Evolutionary conservation across 768 basidiomycete species (phyloP).

Genomic region (Tylopilus cervinicoccineus): DNA sequence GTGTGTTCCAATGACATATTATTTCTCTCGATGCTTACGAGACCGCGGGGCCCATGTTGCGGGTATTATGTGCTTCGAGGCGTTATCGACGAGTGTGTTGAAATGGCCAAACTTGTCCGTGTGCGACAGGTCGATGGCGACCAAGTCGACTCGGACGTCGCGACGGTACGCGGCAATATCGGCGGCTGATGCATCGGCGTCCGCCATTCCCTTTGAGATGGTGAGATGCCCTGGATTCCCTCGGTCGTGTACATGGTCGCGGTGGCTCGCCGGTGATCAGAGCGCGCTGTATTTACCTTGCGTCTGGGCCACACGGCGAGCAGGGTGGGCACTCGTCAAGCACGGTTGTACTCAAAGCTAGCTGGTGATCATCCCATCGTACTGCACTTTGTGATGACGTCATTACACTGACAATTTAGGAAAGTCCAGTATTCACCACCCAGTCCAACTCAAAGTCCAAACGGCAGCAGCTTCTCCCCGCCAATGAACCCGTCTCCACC

Average conservation of each 20-base stretch:
- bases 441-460: conserved; percentile 18
- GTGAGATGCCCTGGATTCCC: conserved; percentile 50
- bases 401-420: neutral
- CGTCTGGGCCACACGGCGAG: no score
- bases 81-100: conserved; percentile 58
- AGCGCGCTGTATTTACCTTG: conserved; percentile 5
- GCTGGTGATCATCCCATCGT: no score
- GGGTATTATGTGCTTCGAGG: conserved; percentile 24
- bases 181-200: conserved; percentile 47
- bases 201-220: conserved; percentile 50
- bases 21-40: conserved; percentile 39
- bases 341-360: no score
- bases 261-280: conserved; percentile 36
- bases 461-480: conserved; percentile 27
- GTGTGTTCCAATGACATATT: conserved; percentile 42
- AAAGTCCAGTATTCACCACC: neutral
- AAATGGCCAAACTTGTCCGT: conserved; percentile 41
- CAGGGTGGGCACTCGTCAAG: no score
- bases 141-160: conserved; percentile 33
- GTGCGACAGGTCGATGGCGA: conserved; percentile 45
- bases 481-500: conserved; percentile 32
- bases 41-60: neutral
- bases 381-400: conserved; percentile 5
- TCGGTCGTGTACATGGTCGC: conserved; percentile 51
- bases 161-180: conserved; percentile 41